A percentile compares a stretch with the other conserved stretches of the same genome.
phyloP scores from a whole-genome alignment of 805 yeast species.

The Starmerella tilneyi region DNA sequence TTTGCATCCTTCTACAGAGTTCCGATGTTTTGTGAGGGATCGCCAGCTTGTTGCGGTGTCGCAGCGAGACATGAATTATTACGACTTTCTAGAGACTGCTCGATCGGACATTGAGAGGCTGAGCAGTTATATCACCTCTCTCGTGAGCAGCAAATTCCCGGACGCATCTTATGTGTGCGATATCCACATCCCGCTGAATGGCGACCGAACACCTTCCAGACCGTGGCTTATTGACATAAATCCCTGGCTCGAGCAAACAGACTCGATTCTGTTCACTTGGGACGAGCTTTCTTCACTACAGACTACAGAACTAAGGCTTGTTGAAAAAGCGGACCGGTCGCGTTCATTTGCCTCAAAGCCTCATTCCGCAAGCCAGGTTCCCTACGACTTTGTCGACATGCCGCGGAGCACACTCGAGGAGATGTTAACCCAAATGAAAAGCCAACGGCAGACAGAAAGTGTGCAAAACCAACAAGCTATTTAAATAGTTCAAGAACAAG shows the following conservation, averaged over 20 bases:
- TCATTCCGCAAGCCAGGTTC: slow-evolving; percentile 84
- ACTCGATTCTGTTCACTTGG: slow-evolving; percentile 74
- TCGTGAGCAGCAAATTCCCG: slow-evolving; percentile 38
- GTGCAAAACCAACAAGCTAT: no score
- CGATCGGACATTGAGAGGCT: slow-evolving; percentile 39
- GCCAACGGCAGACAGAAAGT: slow-evolving; percentile 8
- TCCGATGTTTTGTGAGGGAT: slow-evolving; percentile 69
- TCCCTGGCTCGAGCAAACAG: slow-evolving; percentile 72
- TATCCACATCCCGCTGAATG: slow-evolving; percentile 68
- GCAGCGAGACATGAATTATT: slow-evolving; percentile 80
- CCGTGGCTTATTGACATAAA: slow-evolving; percentile 75
- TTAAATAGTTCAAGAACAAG: no score
- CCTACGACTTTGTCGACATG: slow-evolving; percentile 71
- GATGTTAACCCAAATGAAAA: slow-evolving; percentile 19
- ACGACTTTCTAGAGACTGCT: slow-evolving; percentile 53
- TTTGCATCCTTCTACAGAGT: slow-evolving; percentile 83
- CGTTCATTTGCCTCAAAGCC: slow-evolving; percentile 72
- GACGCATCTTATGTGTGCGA: slow-evolving; percentile 60
- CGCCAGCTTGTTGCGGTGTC: slow-evolving; percentile 58
- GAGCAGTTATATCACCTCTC: slow-evolving; percentile 44
- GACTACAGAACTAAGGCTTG: slow-evolving; percentile 46
- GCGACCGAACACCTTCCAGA: slow-evolving; percentile 33
- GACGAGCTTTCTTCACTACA: slow-evolving; percentile 43
- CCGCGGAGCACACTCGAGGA: slow-evolving; percentile 19
- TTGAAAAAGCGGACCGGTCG: slow-evolving; percentile 51